These are phyloP conservation scores for Amylostereum chailletii DNA, from an alignment of 1,284 basidiomycete genomes.

Conservation along the genomic window DNA sequence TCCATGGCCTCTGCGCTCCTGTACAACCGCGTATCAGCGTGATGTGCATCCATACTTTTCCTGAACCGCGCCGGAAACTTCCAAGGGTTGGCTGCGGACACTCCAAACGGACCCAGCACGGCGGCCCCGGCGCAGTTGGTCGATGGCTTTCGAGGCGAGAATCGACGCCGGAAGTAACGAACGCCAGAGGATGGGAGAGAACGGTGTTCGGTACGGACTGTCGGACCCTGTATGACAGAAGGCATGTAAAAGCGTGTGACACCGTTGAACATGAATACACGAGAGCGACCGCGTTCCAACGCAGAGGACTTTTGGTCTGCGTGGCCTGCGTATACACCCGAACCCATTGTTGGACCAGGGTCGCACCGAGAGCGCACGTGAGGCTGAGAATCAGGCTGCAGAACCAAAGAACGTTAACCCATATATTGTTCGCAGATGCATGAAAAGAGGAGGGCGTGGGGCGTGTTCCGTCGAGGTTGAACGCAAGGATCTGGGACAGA, in stretches of 20 bases:
- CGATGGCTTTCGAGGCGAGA: no score
- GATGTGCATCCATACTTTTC: no score
- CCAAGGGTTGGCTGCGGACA: no score
- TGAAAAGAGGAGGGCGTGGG: not conserved
- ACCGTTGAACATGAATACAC: not conserved
- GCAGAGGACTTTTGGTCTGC: not conserved
- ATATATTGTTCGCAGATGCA: not conserved
- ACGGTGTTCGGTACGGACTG: not conserved
- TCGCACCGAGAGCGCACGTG: not conserved
- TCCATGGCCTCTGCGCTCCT: no score
- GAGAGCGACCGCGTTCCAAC: not conserved
- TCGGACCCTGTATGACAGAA: not conserved
- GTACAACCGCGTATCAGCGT: no score
- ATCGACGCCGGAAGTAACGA: no score
- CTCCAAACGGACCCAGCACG: no score
- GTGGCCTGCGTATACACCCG: not conserved
- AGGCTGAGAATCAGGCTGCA: not conserved
- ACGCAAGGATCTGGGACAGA: constrained; percentile 6
- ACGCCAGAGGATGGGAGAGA: not conserved
- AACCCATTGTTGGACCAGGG: constrained; percentile 1
- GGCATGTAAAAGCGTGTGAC: not conserved
- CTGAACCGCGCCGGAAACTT: no score
- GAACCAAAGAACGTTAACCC: not conserved
- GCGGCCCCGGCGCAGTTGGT: no score
- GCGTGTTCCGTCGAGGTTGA: not conserved